These are phyloP conservation scores for Coemansia sp. DNA, from an alignment of 192 early-diverging fungal species.

Conservation along the genomic window DNA sequence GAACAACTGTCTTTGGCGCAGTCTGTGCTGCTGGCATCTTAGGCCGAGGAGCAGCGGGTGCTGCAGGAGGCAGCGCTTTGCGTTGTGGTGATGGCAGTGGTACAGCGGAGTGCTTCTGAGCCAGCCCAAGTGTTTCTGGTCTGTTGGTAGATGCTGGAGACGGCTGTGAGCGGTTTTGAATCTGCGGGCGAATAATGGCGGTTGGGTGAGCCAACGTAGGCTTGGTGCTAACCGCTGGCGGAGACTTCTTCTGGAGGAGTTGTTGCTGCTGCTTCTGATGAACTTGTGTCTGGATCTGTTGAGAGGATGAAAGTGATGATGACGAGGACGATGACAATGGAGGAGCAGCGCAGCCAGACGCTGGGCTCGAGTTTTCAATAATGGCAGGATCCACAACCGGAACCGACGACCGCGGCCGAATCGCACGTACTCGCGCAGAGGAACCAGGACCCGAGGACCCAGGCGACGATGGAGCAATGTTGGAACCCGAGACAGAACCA, in stretches of 20 bases:
- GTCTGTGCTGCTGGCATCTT: too few relatives aligned
- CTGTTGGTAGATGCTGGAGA: background rate
- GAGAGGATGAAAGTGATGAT: background rate
- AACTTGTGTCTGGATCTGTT: background rate
- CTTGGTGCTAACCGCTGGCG: too few relatives aligned
- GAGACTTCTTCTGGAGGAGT: background rate
- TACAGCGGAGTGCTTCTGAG: too few relatives aligned
- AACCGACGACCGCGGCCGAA: slow-evolving; percentile 8
- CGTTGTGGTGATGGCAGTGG: too few relatives aligned
- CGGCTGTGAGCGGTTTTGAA: too few relatives aligned
- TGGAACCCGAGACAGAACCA: background rate
- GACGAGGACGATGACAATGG: background rate
- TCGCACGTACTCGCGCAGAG: slow-evolving; percentile 22
- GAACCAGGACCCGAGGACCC: slow-evolving; percentile 4
- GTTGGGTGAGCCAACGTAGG: too few relatives aligned
- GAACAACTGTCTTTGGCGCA: too few relatives aligned
- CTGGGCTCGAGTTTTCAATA: background rate
- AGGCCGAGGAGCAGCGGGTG: too few relatives aligned
- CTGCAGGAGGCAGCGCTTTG: too few relatives aligned
- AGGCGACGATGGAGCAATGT: background rate
- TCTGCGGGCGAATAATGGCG: background rate
- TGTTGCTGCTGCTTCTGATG: background rate
- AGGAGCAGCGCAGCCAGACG: background rate
- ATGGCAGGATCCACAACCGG: background rate
- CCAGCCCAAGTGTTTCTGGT: background rate